Conservation (phyloP, 495 filamentous ascomycete genomes). For the Trichocladium uniseriatum region DNA sequence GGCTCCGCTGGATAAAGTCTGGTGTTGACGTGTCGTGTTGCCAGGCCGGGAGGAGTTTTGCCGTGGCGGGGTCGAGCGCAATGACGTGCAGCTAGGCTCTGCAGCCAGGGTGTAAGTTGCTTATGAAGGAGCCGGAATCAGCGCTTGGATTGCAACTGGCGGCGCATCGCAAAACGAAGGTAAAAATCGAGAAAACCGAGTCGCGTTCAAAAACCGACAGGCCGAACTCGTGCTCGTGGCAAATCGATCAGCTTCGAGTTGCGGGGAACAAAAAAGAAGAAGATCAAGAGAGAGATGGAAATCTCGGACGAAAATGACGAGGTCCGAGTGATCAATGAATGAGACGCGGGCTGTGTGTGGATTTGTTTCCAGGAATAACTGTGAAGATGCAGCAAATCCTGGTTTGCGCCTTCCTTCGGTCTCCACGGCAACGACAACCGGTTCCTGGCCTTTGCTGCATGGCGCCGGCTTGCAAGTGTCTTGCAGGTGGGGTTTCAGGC, state of each 20-base stretch:
- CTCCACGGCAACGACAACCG: constrained; percentile 10
- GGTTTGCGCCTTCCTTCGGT: constrained; percentile 1
- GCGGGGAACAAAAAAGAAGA: not conserved
- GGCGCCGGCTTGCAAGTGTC: too few relatives aligned
- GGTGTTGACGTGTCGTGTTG: constrained; percentile 7
- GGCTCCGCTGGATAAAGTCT: not conserved
- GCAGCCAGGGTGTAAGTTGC: constrained; percentile 17
- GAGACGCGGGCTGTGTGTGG: not conserved
- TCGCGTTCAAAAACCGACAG: not conserved
- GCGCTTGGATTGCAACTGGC: not conserved
- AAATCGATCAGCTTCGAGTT: not conserved
- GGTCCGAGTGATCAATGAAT: too few relatives aligned
- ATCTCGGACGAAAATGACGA: not conserved
- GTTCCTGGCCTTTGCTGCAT: not conserved
- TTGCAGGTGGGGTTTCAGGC: not conserved
- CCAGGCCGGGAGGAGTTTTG: constrained; percentile 13
- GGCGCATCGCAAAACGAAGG: constrained; percentile 9
- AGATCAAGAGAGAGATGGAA: not conserved
- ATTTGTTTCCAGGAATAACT: constrained; percentile 12
- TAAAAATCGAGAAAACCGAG: not conserved
- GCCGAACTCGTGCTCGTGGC: not conserved
- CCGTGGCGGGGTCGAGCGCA: constrained; percentile 19
- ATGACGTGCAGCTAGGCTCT: constrained; percentile 27
- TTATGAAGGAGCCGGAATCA: constrained; percentile 4
- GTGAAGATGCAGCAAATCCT: constrained; percentile 7